Evolutionary conservation across 2,329 filamentous ascomycete genomes (phyloP), one percentile per base, ranked within the genome.

Genomic region (Colletotrichum horii): DNA sequence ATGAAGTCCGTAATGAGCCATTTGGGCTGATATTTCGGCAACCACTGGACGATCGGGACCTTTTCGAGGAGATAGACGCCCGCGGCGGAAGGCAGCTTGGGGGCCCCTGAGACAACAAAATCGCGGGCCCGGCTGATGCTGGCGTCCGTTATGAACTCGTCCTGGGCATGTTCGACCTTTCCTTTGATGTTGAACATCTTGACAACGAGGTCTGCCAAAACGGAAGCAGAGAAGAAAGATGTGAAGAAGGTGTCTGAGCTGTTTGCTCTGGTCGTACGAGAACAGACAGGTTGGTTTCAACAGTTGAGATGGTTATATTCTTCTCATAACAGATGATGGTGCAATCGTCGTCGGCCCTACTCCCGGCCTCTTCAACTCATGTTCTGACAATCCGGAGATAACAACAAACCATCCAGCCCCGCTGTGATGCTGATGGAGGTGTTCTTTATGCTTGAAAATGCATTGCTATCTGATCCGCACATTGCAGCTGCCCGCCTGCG

Each of bases 1-100:
- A 93, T 90, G 15, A 89, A 81, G 80, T 94, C 92, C 79, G 91
- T 91, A 34, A 91, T 75, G 4, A 93, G 80, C 92, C 92, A 94
- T 86, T 88, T 84, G 6, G 86, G 88, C 24, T 91, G 87, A 82
- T 94, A 94, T 62, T 85, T 86, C 9, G 92, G 92, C 3, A 93
- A 84, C 92, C 92, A 94, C 66, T 90, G 88, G 11, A 91, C 83
- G 56, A 93, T 90, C 2, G 92, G 92, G 4, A 92, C 84, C 80
- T 93, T 93, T 76, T 92, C 91, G 52, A 88, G 74, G 12, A 91
- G 83, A 78, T 94, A 94, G 66, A 91, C 87, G 6, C 82, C 86
- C 3, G 90, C 83, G 7, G 88, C 89, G 4, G 88, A 87, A 0
- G 92, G 91, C 0, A 92, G 77, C 38, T 82, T 83, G 26, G 75